Evolutionary conservation across 768 basidiomycete genomes (phyloP).

Genomic region (Collybia mongolica): DNA sequence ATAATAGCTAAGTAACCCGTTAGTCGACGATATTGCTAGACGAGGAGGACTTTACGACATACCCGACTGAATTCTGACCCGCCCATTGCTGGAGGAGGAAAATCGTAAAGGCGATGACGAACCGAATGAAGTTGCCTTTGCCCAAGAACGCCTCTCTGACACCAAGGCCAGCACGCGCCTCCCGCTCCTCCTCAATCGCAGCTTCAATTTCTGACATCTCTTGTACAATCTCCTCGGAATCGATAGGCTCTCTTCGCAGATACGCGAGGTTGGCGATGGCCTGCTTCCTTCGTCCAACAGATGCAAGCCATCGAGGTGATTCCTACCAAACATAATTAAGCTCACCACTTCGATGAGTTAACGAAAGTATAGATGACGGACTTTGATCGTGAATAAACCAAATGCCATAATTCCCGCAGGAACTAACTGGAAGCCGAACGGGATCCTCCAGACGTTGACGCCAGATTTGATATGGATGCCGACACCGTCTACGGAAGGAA

Average conservation of each 20-base stretch:
- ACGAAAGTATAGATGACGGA: conserved; percentile 11
- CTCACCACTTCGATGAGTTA: neutral
- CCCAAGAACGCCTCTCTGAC: conserved; percentile 74
- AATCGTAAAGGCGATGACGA: conserved; percentile 78
- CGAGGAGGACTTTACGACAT: conserved; percentile 10
- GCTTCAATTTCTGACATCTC: conserved; percentile 84
- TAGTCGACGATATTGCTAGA: neutral
- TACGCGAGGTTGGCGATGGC: conserved; percentile 64
- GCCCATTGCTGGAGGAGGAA: conserved; percentile 84
- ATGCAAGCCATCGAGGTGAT: conserved; percentile 77
- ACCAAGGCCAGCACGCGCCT: conserved; percentile 62
- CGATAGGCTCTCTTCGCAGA: conserved; percentile 46
- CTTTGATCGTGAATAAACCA: conserved; percentile 68
- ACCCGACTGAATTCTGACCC: conserved; percentile 80
- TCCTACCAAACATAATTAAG: conserved; percentile 38
- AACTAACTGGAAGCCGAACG: conserved; percentile 79
- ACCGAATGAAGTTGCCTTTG: conserved; percentile 80
- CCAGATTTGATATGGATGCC: conserved; percentile 49
- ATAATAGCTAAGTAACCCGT: conserved; percentile 47
- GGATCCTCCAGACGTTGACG: conserved; percentile 63
- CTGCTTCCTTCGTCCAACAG: conserved; percentile 52
- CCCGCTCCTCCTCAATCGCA: conserved; percentile 71
- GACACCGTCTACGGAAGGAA: conserved; percentile 50
- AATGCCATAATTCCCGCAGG: conserved; percentile 72
- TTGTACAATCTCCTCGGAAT: conserved; percentile 44